Evolutionary conservation across 305 asterid genomes (phyloP).

Genomic region (Fraxinus sp.): DNA sequence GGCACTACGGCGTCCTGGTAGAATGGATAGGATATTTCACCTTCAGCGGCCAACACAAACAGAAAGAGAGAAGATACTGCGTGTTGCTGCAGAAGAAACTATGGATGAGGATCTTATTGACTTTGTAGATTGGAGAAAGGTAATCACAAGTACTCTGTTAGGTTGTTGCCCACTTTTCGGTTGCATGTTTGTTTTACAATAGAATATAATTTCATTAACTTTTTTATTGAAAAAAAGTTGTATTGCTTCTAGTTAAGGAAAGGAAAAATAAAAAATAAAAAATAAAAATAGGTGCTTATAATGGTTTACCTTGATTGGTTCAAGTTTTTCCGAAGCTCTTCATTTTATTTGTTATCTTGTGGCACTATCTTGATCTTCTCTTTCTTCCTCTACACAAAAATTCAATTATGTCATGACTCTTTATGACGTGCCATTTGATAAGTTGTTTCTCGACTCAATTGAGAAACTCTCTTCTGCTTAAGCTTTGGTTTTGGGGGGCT

Average conservation of each 20-base stretch:
- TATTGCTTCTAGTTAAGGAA: neutral
- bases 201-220: neutral
- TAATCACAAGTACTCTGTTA: conserved; percentile 24
- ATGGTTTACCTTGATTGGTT: neutral
- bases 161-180: conserved; percentile 1
- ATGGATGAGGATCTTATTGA: conserved; percentile 89
- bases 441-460: neutral
- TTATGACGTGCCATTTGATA: neutral
- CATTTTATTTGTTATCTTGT: neutral
- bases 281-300: neutral
- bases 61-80: conserved; percentile 85
- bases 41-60: conserved; percentile 84
- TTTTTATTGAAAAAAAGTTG: conserved; percentile 9
- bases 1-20: conserved; percentile 95
- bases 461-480: neutral
- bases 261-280: neutral
- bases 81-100: conserved; percentile 73
- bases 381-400: conserved; percentile 9
- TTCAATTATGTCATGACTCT: neutral
- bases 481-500: neutral
- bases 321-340: neutral
- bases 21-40: conserved; percentile 97
- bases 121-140: conserved; percentile 93
- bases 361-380: neutral
- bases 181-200: neutral